phyloP scores from a whole-genome alignment of 129 eudicot species.

The Deinandra increscens region DNA sequence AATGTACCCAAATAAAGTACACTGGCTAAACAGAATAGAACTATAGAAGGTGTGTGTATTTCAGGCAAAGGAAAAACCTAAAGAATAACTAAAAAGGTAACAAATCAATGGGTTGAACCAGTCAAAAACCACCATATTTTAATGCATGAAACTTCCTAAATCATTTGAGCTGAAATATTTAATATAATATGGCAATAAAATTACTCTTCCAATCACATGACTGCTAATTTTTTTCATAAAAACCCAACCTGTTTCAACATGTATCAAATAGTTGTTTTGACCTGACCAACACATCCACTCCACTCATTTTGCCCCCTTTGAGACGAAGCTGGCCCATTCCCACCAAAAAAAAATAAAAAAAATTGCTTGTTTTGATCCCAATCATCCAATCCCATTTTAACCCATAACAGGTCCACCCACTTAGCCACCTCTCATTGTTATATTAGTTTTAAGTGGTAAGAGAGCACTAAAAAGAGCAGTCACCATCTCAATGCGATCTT shows the following conservation, averaged over 20 bases:
- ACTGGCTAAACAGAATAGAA: not conserved
- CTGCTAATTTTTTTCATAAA: not conserved
- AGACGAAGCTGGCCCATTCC: not conserved
- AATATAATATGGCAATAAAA: not conserved
- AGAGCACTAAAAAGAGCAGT: slow-evolving; percentile 15
- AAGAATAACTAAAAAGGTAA: not conserved
- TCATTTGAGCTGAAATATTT: not conserved
- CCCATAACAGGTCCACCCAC: not conserved
- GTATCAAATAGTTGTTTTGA: not conserved
- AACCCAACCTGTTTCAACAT: not conserved
- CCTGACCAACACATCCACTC: not conserved
- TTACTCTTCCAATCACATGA: not conserved
- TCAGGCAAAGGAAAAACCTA: not conserved
- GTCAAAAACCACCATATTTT: not conserved
- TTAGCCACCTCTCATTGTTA: not conserved
- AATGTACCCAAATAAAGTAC: not conserved
- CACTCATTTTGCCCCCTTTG: not conserved
- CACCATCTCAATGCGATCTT: slow-evolving; percentile 99
- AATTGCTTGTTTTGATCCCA: not conserved
- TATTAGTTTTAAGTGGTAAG: not conserved
- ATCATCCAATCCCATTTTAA: not conserved
- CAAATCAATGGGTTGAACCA: not conserved
- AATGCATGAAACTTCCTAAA: not conserved
- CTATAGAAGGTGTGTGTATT: not conserved
- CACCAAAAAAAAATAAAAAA: not conserved